Conservation (phyloP, 495 filamentous ascomycete genomes). For the Hapsidospora chrysogenum region DNA sequence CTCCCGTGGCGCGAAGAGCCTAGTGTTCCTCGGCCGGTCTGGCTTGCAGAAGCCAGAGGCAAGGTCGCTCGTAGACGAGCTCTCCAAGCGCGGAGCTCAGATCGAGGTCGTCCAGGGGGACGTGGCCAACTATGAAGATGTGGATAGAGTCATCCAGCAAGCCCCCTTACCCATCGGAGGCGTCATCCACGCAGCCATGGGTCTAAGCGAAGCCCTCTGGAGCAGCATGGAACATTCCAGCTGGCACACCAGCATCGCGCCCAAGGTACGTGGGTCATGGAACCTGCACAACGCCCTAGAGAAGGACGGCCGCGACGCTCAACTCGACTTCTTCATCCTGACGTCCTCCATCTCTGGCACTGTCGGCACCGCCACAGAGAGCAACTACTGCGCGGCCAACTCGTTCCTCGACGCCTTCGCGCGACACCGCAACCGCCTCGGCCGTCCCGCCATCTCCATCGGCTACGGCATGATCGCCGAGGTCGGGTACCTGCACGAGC, state of each 20-base stretch:
- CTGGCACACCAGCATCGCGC: conserved; percentile 12
- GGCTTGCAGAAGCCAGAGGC: conserved; percentile 11
- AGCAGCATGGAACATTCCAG: conserved; percentile 15
- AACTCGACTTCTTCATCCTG: conserved; percentile 38
- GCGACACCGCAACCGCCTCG: conserved; percentile 11
- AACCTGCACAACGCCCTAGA: conserved; percentile 15
- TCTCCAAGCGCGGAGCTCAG: conserved; percentile 12
- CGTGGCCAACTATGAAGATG: conserved; percentile 12
- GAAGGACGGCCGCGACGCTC: conserved; percentile 11
- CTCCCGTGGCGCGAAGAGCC: conserved; percentile 31
- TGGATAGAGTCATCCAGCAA: conserved; percentile 11
- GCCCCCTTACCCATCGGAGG: conserved; percentile 28
- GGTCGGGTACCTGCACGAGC: conserved; percentile 11
- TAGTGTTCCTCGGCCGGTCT: conserved; percentile 34
- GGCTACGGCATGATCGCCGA: conserved; percentile 21
- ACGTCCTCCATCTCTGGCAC: conserved; percentile 31
- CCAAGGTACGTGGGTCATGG: conserved; percentile 22
- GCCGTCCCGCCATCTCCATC: conserved; percentile 16
- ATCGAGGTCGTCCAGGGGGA: conserved; percentile 15
- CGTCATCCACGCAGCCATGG: conserved; percentile 30
- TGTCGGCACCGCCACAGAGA: conserved; percentile 27
- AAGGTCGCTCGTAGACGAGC: conserved; percentile 20
- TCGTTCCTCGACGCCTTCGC: conserved; percentile 24
- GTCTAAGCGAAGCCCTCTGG: conserved; percentile 23
- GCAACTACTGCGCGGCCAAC: conserved; percentile 34